Percentiles rank a stretch among this genome's conserved stretches.
These are phyloP conservation scores for Lojkania enalia DNA, from an alignment of 2,329 filamentous ascomycete species.

Conservation along the genomic window DNA sequence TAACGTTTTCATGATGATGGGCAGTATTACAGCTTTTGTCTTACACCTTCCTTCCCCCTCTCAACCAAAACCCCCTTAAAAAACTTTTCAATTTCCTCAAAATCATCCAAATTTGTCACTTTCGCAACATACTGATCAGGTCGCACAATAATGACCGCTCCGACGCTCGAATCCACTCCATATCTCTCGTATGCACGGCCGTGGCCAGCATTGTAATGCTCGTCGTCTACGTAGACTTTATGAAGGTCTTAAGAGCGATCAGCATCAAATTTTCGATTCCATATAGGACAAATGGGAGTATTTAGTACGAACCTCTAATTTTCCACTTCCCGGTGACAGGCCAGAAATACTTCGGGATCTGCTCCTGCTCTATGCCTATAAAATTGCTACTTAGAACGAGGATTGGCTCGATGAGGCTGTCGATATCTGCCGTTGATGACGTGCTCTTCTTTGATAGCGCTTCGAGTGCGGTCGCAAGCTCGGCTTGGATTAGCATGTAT, in stretches of 20 bases:
- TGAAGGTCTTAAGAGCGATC: constrained; percentile 53
- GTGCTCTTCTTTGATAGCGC: constrained; percentile 50
- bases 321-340: constrained; percentile 59
- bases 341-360: constrained; percentile 61
- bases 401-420: constrained; percentile 61
- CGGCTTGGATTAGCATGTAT: background rate
- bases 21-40: too few relatives aligned
- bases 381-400: constrained; percentile 58
- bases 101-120: constrained; percentile 26
- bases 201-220: constrained; percentile 60
- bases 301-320: constrained; percentile 53
- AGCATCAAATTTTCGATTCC: too few relatives aligned
- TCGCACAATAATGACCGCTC: constrained; percentile 56
- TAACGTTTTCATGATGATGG: too few relatives aligned
- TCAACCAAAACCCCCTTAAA: constrained; percentile 24
- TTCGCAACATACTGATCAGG: constrained; percentile 60
- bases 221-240: constrained; percentile 63
- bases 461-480: constrained; percentile 28
- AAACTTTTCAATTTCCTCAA: constrained; percentile 24
- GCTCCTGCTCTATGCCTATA: constrained; percentile 52
- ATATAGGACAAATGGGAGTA: background rate
- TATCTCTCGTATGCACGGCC: constrained; percentile 62
- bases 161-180: constrained; percentile 49
- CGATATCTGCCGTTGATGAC: constrained; percentile 47
- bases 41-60: too few relatives aligned